These are phyloP conservation scores for Sphaerulina vaccinii DNA, from an alignment of 2,329 filamentous ascomycete genomes.

Conservation along the genomic window DNA sequence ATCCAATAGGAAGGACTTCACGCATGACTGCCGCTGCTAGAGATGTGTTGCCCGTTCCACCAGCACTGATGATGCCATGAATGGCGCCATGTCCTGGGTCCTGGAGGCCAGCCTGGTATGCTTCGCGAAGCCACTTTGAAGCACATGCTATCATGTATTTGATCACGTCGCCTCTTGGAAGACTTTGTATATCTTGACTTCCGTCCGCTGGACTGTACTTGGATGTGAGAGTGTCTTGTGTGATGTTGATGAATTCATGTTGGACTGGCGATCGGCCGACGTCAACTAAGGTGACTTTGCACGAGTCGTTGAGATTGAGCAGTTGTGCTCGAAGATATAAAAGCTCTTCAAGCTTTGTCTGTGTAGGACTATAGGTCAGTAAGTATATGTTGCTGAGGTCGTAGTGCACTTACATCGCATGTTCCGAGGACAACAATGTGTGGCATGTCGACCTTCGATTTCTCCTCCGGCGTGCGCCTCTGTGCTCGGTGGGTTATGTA, in stretches of 20 bases:
- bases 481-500: too few relatives aligned
- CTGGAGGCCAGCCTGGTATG: conserved; percentile 25
- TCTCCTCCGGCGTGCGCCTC: too few relatives aligned
- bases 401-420: conserved; percentile 47
- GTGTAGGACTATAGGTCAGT: background rate
- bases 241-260: conserved; percentile 50
- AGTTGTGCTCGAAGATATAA: conserved; percentile 55
- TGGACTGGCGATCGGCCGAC: conserved; percentile 51
- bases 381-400: background rate
- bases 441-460: conserved; percentile 34
- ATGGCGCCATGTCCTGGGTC: conserved; percentile 25
- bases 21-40: conserved; percentile 63
- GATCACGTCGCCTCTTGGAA: conserved; percentile 58
- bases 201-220: conserved; percentile 32
- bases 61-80: conserved; percentile 57
- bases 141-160: conserved; percentile 55
- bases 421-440: conserved; percentile 59
- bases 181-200: conserved; percentile 34
- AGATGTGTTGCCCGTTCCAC: conserved; percentile 62
- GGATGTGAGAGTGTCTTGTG: conserved; percentile 45
- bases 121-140: conserved; percentile 43
- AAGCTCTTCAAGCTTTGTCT: conserved; percentile 61
- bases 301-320: conserved; percentile 31
- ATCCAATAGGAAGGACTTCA: conserved; percentile 59
- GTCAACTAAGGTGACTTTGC: conserved; percentile 53